These are phyloP conservation scores for Boletus rufocinnamomeus DNA, from an alignment of 768 basidiomycete genomes.

Conservation along the genomic window DNA sequence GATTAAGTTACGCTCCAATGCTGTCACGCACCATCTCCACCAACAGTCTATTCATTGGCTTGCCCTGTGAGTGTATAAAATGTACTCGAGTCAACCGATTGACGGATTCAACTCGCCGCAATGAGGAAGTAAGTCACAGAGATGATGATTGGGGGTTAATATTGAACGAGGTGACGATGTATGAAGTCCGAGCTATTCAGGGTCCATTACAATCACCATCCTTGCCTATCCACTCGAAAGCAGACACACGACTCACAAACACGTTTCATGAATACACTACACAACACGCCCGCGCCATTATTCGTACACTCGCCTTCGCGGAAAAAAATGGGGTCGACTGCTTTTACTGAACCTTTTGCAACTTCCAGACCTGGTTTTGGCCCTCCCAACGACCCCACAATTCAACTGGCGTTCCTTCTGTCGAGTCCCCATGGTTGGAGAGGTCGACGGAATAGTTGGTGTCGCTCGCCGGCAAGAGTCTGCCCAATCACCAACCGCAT, in stretches of 20 bases:
- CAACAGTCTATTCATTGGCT: too few species aligned
- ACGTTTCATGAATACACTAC: background rate
- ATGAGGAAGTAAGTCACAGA: too few species aligned
- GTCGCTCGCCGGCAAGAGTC: conserved; percentile 50
- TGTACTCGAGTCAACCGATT: too few species aligned
- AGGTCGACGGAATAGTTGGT: conserved; percentile 46
- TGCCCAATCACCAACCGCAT: conserved; percentile 19
- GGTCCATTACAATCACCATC: too few species aligned
- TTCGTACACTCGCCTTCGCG: background rate
- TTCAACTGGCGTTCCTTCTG: conserved; percentile 46
- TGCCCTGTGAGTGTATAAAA: too few species aligned
- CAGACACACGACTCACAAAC: background rate
- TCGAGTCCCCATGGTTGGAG: conserved; percentile 45
- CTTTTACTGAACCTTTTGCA: conserved; percentile 11
- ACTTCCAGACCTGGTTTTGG: conserved; percentile 54
- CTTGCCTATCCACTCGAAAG: background rate
- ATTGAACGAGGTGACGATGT: too few species aligned
- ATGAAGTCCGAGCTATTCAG: too few species aligned
- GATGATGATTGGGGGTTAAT: too few species aligned
- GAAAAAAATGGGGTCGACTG: background rate
- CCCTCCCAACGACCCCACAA: conserved; percentile 53
- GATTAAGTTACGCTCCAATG: too few species aligned
- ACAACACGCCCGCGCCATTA: background rate
- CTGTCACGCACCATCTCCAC: too few species aligned
- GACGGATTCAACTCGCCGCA: too few species aligned